A percentile compares a stretch with the other conserved stretches of the same genome.
Conservation (phyloP, 192 early-diverging fungal species). For the Neocallimastix lanati region DNA sequence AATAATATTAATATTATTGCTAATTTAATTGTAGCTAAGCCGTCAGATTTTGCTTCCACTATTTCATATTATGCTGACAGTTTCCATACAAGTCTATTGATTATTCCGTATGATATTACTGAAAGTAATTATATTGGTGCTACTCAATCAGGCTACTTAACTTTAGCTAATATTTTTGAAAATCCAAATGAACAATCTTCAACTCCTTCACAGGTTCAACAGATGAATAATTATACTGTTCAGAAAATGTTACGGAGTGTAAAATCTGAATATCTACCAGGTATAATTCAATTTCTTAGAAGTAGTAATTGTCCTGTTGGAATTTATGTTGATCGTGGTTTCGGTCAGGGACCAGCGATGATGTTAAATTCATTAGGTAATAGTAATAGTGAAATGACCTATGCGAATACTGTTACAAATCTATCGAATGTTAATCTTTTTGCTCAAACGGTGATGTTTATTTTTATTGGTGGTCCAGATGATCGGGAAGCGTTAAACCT, state of each 20-base stretch:
- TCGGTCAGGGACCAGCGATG: neutral
- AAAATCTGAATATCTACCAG: neutral
- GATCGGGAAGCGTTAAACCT: neutral
- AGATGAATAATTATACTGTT: neutral
- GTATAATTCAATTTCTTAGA: neutral
- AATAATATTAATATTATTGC: neutral
- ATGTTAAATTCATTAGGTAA: neutral
- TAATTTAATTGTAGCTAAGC: neutral
- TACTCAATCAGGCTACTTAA: neutral
- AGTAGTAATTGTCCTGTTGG: neutral
- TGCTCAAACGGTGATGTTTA: neutral
- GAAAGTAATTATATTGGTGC: neutral
- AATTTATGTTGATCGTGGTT: neutral
- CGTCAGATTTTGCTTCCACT: neutral
- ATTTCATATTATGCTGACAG: neutral
- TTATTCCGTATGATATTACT: neutral
- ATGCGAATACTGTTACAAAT: neutral
- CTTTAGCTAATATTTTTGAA: neutral
- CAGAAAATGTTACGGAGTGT: neutral
- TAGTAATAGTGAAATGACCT: neutral
- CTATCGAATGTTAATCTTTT: neutral
- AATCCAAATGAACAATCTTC: neutral
- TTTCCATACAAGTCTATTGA: neutral
- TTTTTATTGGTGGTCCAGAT: neutral
- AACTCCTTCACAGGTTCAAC: neutral